Base-by-base conservation (phyloP, 2,329 filamentous ascomycete species). In the Aspergillus sp. region DNA sequence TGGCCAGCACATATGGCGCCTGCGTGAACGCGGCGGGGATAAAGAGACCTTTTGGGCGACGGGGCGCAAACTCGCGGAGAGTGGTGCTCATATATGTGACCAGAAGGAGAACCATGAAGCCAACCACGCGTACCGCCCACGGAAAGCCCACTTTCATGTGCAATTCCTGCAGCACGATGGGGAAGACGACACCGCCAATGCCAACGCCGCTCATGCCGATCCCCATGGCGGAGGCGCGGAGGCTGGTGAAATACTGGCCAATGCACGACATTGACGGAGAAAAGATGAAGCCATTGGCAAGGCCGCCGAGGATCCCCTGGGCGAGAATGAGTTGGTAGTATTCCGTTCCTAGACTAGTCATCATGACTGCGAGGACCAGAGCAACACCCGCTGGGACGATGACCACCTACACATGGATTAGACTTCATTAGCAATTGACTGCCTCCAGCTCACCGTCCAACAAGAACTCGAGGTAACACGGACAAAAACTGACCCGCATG, bases 331-430 rank as follows among this genome's bases (percentile, higher is more conserved):
- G 14, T n/a, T 45, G 42, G 1, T 30, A 45, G 20, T 45, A 45
- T 8, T 30, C 20, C 9, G 20, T 45, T 19, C 42, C 16, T 3
- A 45, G 42, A 14, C 42, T 45, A n/a, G 52, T 55, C 52, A 64
- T 59, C 54, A 64, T 60, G 24, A 66, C 52, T 26, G 56, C 35
- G 47, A 59, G 59, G 19, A 60, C 47, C 6, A 30, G 20, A 30
- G 14, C n/a, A 16, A 30, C 24, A 13, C 20, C 22, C n/a, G 42
- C 13, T 10, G 42, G 42, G 8, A 30, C n/a, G 9, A 45, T 3
- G 19, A 45, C 42, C 22, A 44, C 22, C 41, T 44, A 24, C n/a
- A n/a, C 5, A 14, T n/a, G 3, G 33, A 44, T 44, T 20, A 44
- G 41, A 20, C 1, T 20, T 36, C 33, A 13, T 16, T 10, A 36